These are phyloP conservation scores for Cyclocybe aegerita DNA, from an alignment of 768 basidiomycete species.

Conservation along the genomic window DNA sequence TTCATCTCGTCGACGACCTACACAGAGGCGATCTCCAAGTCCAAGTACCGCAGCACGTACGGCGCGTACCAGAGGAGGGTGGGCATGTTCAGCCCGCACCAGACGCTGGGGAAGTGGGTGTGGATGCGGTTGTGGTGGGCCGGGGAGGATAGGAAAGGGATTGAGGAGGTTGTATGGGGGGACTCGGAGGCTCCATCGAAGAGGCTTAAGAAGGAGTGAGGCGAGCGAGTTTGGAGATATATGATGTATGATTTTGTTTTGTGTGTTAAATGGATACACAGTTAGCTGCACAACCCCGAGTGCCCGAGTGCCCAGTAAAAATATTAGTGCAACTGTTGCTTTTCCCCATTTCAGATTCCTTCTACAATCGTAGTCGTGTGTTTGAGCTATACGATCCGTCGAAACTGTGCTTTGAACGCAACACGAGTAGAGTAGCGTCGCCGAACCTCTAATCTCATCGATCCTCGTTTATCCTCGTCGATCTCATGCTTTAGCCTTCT, in stretches of 20 bases:
- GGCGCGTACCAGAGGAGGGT: conserved; percentile 74
- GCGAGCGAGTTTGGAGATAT: no score
- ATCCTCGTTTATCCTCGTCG: neutral
- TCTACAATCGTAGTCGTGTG: no score
- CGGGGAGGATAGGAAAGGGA: conserved; percentile 6
- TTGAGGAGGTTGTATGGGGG: conserved; percentile 21
- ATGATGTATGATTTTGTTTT: no score
- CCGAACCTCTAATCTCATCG: neutral
- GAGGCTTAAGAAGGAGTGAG: no score
- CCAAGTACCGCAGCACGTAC: conserved; percentile 76
- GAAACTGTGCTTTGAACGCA: no score
- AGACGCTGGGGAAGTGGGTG: conserved; percentile 13
- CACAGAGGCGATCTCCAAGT: conserved; percentile 75
- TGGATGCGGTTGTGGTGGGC: conserved; percentile 8
- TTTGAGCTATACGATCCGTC: neutral
- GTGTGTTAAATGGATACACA: no score
- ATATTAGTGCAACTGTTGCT: no score
- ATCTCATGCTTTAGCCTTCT: conserved; percentile 16
- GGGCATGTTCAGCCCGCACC: conserved; percentile 66
- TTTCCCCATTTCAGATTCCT: no score
- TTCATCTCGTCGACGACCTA: conserved; percentile 78
- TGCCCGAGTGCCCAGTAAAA: no score
- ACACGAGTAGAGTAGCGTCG: no score
- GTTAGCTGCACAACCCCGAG: no score
- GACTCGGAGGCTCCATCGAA: neutral